Conservation (phyloP, 2,329 filamentous ascomycete species). For the Chaetomiaceae sp. region DNA sequence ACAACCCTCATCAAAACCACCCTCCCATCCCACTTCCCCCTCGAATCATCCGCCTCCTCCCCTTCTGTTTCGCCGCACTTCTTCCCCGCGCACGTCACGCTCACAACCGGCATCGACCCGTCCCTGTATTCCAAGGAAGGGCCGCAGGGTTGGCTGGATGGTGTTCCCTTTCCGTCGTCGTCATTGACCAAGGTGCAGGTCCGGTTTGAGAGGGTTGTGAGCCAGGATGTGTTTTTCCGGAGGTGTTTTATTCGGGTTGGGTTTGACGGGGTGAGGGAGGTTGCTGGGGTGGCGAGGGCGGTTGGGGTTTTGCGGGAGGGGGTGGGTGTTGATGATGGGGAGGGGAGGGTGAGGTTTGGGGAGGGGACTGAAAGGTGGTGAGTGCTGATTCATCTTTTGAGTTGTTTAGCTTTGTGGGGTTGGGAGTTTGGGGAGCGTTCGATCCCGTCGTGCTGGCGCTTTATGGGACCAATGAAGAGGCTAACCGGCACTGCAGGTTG, state of each 20-base stretch:
- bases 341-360: conserved; percentile 3
- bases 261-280: conserved; percentile 22
- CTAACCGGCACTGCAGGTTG: conserved; percentile 13
- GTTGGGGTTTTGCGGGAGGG: conserved; percentile 26
- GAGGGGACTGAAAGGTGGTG: conserved; percentile 27
- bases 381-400: background rate
- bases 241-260: conserved; percentile 29
- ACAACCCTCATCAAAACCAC: conserved; percentile 18
- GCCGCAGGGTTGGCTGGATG: conserved; percentile 31
- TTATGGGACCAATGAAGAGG: background rate
- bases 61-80: conserved; percentile 16
- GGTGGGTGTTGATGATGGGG: conserved; percentile 7
- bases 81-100: conserved; percentile 32
- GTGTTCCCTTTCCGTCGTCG: conserved; percentile 21
- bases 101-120: conserved; percentile 29
- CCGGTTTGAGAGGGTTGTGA: conserved; percentile 23
- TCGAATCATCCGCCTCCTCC: conserved; percentile 18
- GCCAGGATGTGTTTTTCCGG: conserved; percentile 30
- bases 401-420: background rate
- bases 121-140: conserved; percentile 18
- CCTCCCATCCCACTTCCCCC: conserved; percentile 28
- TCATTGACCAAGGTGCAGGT: conserved; percentile 14
- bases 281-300: conserved; percentile 28
- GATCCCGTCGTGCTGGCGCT: too few relatives aligned
- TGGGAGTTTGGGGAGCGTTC: background rate